Conservation (phyloP, 1,284 basidiomycete species). For the Boletus sp. region DNA sequence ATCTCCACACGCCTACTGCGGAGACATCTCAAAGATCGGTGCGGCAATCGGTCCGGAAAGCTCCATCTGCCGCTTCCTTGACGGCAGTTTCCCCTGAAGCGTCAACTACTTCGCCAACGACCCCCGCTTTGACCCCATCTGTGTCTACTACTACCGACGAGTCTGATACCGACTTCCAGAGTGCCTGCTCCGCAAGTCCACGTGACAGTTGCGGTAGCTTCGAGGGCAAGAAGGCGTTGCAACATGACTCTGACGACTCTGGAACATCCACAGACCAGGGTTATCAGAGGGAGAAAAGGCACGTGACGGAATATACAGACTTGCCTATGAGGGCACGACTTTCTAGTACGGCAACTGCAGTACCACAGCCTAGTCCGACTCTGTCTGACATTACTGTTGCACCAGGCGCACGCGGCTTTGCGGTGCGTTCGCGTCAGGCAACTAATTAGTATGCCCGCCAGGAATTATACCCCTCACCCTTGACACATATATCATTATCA, state of each 20-base stretch:
- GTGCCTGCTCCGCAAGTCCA: slow-evolving; percentile 73
- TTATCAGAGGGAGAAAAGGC: slow-evolving; percentile 22
- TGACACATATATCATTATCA: slow-evolving; percentile 18
- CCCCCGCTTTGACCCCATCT: slow-evolving; percentile 41
- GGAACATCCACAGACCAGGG: slow-evolving; percentile 33
- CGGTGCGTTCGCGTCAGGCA: slow-evolving; percentile 22
- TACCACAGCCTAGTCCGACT: slow-evolving; percentile 35
- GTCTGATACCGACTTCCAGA: slow-evolving; percentile 81
- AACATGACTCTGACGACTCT: slow-evolving; percentile 33
- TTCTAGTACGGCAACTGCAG: slow-evolving; percentile 45
- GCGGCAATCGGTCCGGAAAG: slow-evolving; percentile 33
- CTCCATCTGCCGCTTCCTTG: slow-evolving; percentile 34
- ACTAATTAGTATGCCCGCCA: slow-evolving; percentile 14
- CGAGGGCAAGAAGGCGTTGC: slow-evolving; percentile 27
- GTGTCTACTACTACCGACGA: slow-evolving; percentile 59
- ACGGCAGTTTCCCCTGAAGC: slow-evolving; percentile 32
- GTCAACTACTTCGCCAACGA: slow-evolving; percentile 33
- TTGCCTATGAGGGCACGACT: slow-evolving; percentile 39
- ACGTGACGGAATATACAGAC: slow-evolving; percentile 33
- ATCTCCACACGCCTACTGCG: slow-evolving; percentile 27
- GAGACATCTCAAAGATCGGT: slow-evolving; percentile 8
- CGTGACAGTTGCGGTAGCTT: slow-evolving; percentile 55
- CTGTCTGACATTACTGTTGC: slow-evolving; percentile 38
- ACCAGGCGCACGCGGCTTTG: slow-evolving; percentile 26
- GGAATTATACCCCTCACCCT: slow-evolving; percentile 28